Evolutionary conservation across 805 yeast species (phyloP), one percentile per base, ranked within the genome.

Genomic region (Lipomyces sp.): DNA sequence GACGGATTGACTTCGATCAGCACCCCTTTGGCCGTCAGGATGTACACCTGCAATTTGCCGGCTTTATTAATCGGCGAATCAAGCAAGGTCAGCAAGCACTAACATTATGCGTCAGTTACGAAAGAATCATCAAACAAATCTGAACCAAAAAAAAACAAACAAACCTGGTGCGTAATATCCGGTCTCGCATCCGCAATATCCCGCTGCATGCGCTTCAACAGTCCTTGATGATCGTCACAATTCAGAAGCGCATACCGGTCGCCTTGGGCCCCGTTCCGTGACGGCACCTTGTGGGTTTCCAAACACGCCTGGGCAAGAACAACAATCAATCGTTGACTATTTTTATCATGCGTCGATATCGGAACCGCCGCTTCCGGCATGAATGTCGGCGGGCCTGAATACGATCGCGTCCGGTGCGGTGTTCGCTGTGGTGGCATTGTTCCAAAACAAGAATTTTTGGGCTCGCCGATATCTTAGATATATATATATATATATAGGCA

Each of bases 11-110:
- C 97, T 78, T 95, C 99, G 73, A 95, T 86, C 69, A 95, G 85
- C 13, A 95, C 97, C 34, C 97, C 97, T 72, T 94, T 86, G 24
- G 97, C 94, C 11, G 99, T 95, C 73, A 92, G 97, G 66, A 95
- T 92, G 79, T 94, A 95, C 13, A 95, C 99, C 79, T 95, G 99
- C 72, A 95, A 84, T 78, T 87, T 91, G 7, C 99, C 99, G 5
- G 98, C 98, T 79, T 95, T 95, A 81, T 95, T 95, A 74, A 95
- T 90, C 54, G 99, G 99, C n/a, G 97, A 91, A 78, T 95, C 99
- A 74, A 95, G 83, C 71, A 95, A 82, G 2, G 99, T 94, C 78
- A 95, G 83, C 53, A 95, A 85, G 83, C 99, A 95, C 68, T 71
- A 18, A 4, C n/a, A 37, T 2, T 13, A 60, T 53, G 18, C 33